Base-by-base conservation (phyloP, 2,329 filamentous ascomycete species). In the Penicillium italicum region DNA sequence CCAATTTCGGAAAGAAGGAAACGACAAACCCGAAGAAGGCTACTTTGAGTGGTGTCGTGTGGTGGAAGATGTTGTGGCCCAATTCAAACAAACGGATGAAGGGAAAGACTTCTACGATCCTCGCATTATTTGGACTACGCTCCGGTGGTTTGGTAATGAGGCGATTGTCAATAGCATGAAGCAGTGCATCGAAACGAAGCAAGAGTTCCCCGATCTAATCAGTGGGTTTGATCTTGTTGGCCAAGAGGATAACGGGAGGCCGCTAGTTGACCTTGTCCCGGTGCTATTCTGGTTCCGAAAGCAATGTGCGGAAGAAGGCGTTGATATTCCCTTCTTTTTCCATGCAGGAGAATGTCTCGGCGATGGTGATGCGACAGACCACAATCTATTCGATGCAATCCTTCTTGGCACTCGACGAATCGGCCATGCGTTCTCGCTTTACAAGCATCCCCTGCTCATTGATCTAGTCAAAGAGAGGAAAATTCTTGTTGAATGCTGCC, bases 241-340 rank as follows among this genome's bases (percentile, higher is more conserved):
- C 0, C 89, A 93, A 72, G 93, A 97, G 77, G 89, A 95, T 68
- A 72, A 81, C 1, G 92, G 91, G 1, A 83, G 89, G 12, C 82
- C 91, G 0, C 82, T 97, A 26, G 80, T 82, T 30, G 89, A 94
- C 62, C 76, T 96, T 4, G 81, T 93, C 0, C 91, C 92, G 0
- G 85, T 96, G 67, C 78, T 97, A 0, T 93, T 97, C 73, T 97
- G 91, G 91, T 97, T 97, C 80, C 86, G 87, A 61, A 92, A 93
- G 72, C 84, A 88, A 65, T 97, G 91, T 71, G 83, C 84, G 0
- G 81, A 89, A 68, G 87, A 91, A 66, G 85, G 83, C 2, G 83
- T 97, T 36, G 85, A 91, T 47, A 85, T 99, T 10, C 93, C 93
- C 0, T 96, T 97, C 78, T 96, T 96, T 79, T 95, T 97, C 77